Evolutionary conservation across 805 yeast genomes (phyloP).

Genomic region (Lipomyces orientalis): DNA sequence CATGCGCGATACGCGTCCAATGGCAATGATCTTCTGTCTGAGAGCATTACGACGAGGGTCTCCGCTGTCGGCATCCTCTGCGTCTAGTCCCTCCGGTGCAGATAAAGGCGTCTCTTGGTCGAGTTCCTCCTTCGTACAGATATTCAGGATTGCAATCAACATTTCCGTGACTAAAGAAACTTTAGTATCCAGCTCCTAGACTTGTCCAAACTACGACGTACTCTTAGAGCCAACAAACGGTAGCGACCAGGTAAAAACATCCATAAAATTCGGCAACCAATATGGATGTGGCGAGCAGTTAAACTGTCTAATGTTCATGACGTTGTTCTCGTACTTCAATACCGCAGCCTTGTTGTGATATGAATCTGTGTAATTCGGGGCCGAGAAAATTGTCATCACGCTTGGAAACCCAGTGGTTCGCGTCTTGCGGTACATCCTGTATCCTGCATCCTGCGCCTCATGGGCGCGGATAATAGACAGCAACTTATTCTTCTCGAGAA

Average conservation of each 20-base stretch:
- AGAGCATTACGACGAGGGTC: constrained; percentile 57
- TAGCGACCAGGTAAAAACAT: constrained; percentile 94
- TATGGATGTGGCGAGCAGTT: constrained; percentile 93
- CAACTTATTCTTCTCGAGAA: constrained; percentile 76
- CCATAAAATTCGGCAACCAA: constrained; percentile 96
- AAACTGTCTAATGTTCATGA: constrained; percentile 94
- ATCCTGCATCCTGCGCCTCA: constrained; percentile 98
- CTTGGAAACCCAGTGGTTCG: constrained; percentile 86
- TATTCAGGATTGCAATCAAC: constrained; percentile 84
- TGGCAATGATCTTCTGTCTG: constrained; percentile 88
- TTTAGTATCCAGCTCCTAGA: background rate
- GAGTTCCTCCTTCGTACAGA: constrained; percentile 94
- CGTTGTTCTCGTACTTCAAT: constrained; percentile 85
- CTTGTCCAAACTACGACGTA: background rate
- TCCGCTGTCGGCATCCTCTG: constrained; percentile 18
- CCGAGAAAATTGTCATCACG: constrained; percentile 87
- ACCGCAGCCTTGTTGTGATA: constrained; percentile 96
- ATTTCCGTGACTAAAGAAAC: constrained; percentile 75
- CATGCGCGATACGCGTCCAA: constrained; percentile 95
- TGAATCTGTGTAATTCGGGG: constrained; percentile 91
- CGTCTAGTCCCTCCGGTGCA: constrained; percentile 17
- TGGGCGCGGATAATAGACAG: constrained; percentile 92
- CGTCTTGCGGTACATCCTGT: constrained; percentile 89
- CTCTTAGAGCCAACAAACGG: constrained; percentile 94
- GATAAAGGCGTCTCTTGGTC: constrained; percentile 53